Evolutionary conservation across 208 protist genomes (phyloP).

Genomic region (Lotmaria passim): DNA sequence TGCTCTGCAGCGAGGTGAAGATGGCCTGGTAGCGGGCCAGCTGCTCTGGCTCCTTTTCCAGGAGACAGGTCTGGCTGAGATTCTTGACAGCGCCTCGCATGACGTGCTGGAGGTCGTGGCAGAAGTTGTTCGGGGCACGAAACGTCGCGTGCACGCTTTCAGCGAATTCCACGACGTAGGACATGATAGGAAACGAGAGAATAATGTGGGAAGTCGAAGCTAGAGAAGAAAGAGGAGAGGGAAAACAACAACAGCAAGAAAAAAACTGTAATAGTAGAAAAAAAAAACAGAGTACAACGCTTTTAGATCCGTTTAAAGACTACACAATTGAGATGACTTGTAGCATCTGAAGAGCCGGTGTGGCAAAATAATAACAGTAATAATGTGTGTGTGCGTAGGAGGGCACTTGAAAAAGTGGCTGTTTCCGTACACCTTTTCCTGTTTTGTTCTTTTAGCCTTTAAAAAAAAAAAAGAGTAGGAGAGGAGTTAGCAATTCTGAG

Average conservation of each 20-base stretch:
- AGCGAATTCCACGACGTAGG: slow-evolving; percentile 23
- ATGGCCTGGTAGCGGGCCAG: slow-evolving; percentile 12
- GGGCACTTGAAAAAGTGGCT: too few relatives aligned
- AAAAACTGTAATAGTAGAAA: not conserved
- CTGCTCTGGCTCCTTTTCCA: not conserved
- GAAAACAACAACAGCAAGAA: slow-evolving; percentile 6
- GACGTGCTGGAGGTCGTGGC: slow-evolving; percentile 20
- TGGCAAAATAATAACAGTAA: too few relatives aligned
- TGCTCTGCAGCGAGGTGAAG: slow-evolving; percentile 3
- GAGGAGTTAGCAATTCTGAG: too few relatives aligned
- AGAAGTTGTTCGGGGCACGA: slow-evolving; percentile 14
- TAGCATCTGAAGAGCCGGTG: too few relatives aligned
- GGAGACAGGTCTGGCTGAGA: not conserved
- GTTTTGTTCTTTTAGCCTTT: too few relatives aligned
- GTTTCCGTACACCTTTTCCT: too few relatives aligned
- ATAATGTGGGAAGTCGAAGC: too few relatives aligned
- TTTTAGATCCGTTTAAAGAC: not conserved
- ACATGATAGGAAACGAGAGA: slow-evolving; percentile 15
- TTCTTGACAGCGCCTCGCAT: slow-evolving; percentile 28
- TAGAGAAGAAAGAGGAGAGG: not conserved
- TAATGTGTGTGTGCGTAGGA: too few relatives aligned
- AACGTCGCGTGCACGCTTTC: slow-evolving; percentile 8
- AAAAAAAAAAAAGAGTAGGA: not conserved
- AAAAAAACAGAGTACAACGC: not conserved
- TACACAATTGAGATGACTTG: too few relatives aligned